phyloP scores from a whole-genome alignment of 768 basidiomycete genomes.

The Rhizopogon vesiculosus region DNA sequence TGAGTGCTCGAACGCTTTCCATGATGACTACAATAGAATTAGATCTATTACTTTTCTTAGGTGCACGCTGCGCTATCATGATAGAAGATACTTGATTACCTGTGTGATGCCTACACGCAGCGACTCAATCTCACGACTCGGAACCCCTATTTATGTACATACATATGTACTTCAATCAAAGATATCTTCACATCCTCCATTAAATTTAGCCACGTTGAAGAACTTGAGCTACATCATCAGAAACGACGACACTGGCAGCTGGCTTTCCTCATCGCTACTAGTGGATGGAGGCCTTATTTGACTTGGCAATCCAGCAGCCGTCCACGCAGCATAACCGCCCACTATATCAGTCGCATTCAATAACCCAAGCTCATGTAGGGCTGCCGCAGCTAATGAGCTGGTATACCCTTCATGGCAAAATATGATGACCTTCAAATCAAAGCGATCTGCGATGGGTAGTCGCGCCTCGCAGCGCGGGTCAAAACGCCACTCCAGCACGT shows the following conservation, averaged over 20 bases:
- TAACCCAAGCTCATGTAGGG: conserved; percentile 65
- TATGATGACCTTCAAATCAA: conserved; percentile 69
- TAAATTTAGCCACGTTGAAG: too few species aligned
- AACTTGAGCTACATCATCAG: too few species aligned
- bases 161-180: too few species aligned
- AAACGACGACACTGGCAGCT: not conserved
- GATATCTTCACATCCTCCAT: too few species aligned
- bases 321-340: conserved; percentile 74
- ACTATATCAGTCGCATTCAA: conserved; percentile 74
- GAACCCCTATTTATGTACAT: too few species aligned
- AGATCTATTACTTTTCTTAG: not conserved
- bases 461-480: conserved; percentile 62
- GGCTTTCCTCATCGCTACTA: conserved; percentile 22
- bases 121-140: too few species aligned
- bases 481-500: conserved; percentile 76
- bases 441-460: conserved; percentile 65
- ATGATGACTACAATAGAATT: not conserved
- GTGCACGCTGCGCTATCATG: not conserved
- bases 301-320: conserved; percentile 56
- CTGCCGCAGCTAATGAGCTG: conserved; percentile 66
- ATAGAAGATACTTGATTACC: not conserved
- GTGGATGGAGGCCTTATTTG: conserved; percentile 32
- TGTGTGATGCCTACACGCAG: too few species aligned
- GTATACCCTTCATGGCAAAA: conserved; percentile 73
- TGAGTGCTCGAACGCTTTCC: conserved; percentile 15